Base-by-base conservation (phyloP, 1,139 yeast species). In the Pichia sp. region DNA sequence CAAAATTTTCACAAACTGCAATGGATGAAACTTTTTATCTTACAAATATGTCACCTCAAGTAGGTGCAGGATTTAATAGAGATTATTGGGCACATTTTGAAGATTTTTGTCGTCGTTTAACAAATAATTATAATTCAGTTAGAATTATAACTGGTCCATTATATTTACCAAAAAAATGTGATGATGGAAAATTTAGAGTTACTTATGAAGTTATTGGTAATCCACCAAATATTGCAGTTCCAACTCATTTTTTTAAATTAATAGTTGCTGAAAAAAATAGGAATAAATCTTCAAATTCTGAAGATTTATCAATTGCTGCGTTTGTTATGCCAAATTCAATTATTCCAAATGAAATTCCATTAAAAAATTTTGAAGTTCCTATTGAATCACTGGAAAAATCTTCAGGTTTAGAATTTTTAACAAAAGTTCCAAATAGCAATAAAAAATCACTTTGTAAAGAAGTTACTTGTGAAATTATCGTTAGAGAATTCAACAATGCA, bases 1-100 rank as follows among this genome's bases (percentile, higher is more conserved):
- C 97, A 33, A 89, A 87, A 62, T 92, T 77, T 65, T 78, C 80
- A 31, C 98, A 92, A 63, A 58, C 65, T 24, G 97, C 97, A 11
- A 90, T 94, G 97, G 83, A 92, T 62, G 96, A 90, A 63, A 94
- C 98, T 0, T 92, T 92, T 57, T 78, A 71, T 54, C 69, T 94
- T 56, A 80, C 96, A 23, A 92, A 92, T 63, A 92, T 92, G 73
- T 78, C 95, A 10, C 99, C 99, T 1, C 99, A 92, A 64, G 96
- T 92, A 2, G 98, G 98, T 6, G 96, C 85, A 5, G 98, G 98
- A 0, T 92, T 92, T 69, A 92, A 92, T 66, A 74, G 98, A 54
- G 97, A 92, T 63, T 89, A 82, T 56, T 92, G 99, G 99, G 95
- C 97, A 1, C 96, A 89, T 64, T 78, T 94, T 51, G 99, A 92